A percentile compares a stretch with the other conserved stretches of the same genome.
Evolutionary conservation across 2,329 filamentous ascomycete genomes (phyloP).

Genomic region (Cladosporium sp.): DNA sequence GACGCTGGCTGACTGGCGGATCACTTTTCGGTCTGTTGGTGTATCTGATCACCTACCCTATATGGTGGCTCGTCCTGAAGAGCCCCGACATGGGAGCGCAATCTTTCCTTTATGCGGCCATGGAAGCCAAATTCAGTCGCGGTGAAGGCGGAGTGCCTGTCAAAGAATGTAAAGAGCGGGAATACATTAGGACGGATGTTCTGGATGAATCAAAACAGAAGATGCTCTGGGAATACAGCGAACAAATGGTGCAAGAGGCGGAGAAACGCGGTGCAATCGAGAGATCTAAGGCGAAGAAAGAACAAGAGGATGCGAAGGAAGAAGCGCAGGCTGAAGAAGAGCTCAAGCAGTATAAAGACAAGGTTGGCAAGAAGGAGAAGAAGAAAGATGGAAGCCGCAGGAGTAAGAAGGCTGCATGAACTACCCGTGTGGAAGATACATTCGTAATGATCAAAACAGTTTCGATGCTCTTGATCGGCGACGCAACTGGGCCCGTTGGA

Average conservation of each 20-base stretch:
- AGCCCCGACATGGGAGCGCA: slow-evolving; percentile 79
- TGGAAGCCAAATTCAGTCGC: slow-evolving; percentile 68
- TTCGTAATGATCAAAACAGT: too few species aligned
- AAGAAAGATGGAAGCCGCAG: slow-evolving; percentile 28
- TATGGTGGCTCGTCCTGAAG: slow-evolving; percentile 87
- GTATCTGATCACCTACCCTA: slow-evolving; percentile 71
- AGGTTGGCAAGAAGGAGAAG: slow-evolving; percentile 30
- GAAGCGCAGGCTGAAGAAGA: slow-evolving; percentile 29
- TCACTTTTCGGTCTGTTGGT: slow-evolving; percentile 71
- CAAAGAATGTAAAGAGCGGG: slow-evolving; percentile 81
- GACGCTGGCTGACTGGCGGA: slow-evolving; percentile 80
- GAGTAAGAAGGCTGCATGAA: slow-evolving; percentile 15
- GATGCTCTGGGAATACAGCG: slow-evolving; percentile 84
- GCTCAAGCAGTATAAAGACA: slow-evolving; percentile 30
- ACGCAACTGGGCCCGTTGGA: too few species aligned
- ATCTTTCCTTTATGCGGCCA: slow-evolving; percentile 76
- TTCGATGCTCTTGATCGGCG: too few species aligned
- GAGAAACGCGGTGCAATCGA: slow-evolving; percentile 73
- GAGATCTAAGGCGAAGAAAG: slow-evolving; percentile 54
- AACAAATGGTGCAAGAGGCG: slow-evolving; percentile 72
- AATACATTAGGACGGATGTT: slow-evolving; percentile 67
- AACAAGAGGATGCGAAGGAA: slow-evolving; percentile 34
- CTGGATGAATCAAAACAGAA: slow-evolving; percentile 73
- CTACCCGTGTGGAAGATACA: neutral
- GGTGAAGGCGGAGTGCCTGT: slow-evolving; percentile 65